Percentiles rank a stretch among this genome's conserved stretches.
phyloP scores from a whole-genome alignment of 2,329 filamentous ascomycete species.

The Botrytis medusae region DNA sequence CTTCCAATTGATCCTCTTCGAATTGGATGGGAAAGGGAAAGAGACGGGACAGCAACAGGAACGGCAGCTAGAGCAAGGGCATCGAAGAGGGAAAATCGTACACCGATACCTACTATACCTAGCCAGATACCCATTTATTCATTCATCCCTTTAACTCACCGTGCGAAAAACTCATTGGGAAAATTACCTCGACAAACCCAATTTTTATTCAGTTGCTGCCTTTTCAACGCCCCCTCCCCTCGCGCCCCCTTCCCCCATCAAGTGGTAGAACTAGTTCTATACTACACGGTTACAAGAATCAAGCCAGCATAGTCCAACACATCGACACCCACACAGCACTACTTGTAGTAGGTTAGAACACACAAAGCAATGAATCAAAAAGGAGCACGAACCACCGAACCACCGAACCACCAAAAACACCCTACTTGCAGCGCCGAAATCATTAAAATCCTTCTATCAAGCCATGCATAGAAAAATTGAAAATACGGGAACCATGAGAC shows the following conservation, averaged over 20 bases:
- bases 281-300: background rate
- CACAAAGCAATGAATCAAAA: background rate
- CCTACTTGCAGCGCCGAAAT: slow-evolving; percentile 3
- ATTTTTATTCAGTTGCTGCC: background rate
- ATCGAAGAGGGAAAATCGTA: background rate
- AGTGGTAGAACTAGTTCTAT: background rate
- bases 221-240: background rate
- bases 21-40: background rate
- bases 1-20: background rate
- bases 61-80: background rate
- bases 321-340: background rate
- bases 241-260: no score
- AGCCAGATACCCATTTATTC: background rate
- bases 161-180: background rate
- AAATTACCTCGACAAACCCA: background rate
- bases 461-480: background rate
- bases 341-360: background rate
- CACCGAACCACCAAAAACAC: background rate
- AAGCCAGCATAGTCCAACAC: background rate
- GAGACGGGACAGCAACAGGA: background rate
- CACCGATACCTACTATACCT: background rate
- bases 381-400: background rate
- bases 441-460: background rate
- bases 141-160: background rate
- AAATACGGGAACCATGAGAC: background rate